These are phyloP conservation scores for Wickerhamomyces xylosicus DNA, from an alignment of 805 yeast genomes.

Conservation along the genomic window DNA sequence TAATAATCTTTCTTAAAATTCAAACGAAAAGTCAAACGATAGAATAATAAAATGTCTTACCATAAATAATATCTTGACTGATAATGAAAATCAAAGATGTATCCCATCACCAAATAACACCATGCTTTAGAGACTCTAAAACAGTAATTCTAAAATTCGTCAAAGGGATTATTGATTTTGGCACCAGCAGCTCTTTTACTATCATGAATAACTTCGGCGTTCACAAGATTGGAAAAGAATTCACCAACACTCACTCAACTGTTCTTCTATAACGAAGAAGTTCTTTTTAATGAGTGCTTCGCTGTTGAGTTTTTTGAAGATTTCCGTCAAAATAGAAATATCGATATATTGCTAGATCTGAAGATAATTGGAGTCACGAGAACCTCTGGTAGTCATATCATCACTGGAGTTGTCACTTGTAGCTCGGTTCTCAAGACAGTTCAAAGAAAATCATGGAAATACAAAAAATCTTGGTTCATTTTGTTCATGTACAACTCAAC, in stretches of 20 bases:
- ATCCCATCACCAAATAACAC: not conserved
- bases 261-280: not conserved
- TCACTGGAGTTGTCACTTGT: not conserved
- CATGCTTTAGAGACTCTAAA: not conserved
- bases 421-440: no score
- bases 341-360: not conserved
- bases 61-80: no score
- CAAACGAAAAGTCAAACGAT: no score
- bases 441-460: not conserved
- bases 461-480: not conserved
- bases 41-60: no score
- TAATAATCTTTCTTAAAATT: no score
- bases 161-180: not conserved
- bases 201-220: not conserved
- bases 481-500: not conserved
- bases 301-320: not conserved
- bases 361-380: not conserved
- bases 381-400: not conserved
- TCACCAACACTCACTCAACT: not conserved
- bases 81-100: no score
- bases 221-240: not conserved
- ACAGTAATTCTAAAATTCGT: not conserved
- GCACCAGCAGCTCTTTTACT: not conserved
- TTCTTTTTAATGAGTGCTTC: not conserved
- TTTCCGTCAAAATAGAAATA: not conserved